These are phyloP conservation scores for Serpula lacrymans DNA, from an alignment of 768 basidiomycete genomes.

Conservation along the genomic window DNA sequence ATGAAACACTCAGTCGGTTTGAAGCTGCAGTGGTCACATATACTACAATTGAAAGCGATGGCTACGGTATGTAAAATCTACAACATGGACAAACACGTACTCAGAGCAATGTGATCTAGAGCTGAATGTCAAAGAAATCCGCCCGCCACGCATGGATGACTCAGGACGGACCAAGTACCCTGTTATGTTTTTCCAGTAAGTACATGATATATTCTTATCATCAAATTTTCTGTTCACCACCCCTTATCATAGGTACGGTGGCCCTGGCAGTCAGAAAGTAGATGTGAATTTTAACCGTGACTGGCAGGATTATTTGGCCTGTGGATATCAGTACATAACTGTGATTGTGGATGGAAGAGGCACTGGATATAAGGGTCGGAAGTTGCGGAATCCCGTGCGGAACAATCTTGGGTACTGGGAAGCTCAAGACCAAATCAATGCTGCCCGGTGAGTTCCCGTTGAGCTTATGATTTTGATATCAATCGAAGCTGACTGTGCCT, in stretches of 20 bases:
- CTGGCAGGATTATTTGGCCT: conserved; percentile 87
- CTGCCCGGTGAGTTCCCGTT: conserved; percentile 72
- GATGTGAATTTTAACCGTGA: conserved; percentile 62
- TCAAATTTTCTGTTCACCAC: conserved; percentile 4
- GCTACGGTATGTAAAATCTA: conserved; percentile 61
- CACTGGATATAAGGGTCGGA: conserved; percentile 87
- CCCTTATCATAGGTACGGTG: conserved; percentile 67
- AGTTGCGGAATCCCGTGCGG: conserved; percentile 83
- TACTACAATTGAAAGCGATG: conserved; percentile 76
- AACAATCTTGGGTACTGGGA: conserved; percentile 88
- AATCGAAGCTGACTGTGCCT: conserved; percentile 2
- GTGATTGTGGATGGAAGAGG: conserved; percentile 92
- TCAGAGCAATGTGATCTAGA: conserved; percentile 40
- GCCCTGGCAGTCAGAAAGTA: conserved; percentile 82
- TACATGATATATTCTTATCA: conserved; percentile 2
- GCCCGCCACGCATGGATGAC: conserved; percentile 90
- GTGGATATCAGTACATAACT: conserved; percentile 77
- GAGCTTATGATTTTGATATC: conserved; percentile 8
- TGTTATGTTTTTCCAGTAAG: conserved; percentile 83
- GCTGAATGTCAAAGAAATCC: conserved; percentile 86
- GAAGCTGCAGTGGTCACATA: conserved; percentile 67
- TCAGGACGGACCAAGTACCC: conserved; percentile 96
- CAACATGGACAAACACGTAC: not conserved
- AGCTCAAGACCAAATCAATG: conserved; percentile 84
- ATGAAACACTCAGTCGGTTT: conserved; percentile 61